Conservation (phyloP, 176 grass and related monocot species). For the Bothriochloa decipiens region DNA sequence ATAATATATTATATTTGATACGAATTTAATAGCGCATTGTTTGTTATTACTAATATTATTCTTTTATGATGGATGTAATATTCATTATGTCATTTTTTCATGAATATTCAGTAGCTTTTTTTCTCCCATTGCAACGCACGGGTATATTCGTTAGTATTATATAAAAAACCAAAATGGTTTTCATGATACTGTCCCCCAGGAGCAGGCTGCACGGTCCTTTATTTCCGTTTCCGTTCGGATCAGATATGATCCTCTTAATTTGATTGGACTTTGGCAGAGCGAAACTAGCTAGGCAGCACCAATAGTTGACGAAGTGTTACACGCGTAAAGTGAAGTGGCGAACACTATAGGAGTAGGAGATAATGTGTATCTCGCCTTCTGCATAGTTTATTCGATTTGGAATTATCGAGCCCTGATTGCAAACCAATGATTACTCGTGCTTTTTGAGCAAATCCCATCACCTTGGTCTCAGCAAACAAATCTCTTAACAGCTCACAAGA, state of each 20-base stretch:
- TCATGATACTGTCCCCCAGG: constrained; percentile 34
- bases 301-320: not conserved
- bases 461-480: not conserved
- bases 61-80: no score
- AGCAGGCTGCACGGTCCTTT: constrained; percentile 23
- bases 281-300: not conserved
- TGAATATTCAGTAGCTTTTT: no score
- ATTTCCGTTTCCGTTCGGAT: constrained; percentile 24
- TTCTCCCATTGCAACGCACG: no score
- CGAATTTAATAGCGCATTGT: no score
- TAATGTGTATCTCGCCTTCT: not conserved
- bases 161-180: not conserved
- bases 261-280: constrained; percentile 16
- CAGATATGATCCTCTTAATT: constrained; percentile 37
- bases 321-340: constrained; percentile 44
- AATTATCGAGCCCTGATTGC: not conserved
- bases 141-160: no score
- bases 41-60: no score
- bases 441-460: not conserved
- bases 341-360: not conserved
- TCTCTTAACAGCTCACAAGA: not conserved
- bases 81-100: no score
- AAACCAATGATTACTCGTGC: not conserved
- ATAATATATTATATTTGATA: no score
- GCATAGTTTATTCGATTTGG: not conserved